phyloP scores from a whole-genome alignment of 2,329 filamentous ascomycete species.

The Blastomyces parvus region DNA sequence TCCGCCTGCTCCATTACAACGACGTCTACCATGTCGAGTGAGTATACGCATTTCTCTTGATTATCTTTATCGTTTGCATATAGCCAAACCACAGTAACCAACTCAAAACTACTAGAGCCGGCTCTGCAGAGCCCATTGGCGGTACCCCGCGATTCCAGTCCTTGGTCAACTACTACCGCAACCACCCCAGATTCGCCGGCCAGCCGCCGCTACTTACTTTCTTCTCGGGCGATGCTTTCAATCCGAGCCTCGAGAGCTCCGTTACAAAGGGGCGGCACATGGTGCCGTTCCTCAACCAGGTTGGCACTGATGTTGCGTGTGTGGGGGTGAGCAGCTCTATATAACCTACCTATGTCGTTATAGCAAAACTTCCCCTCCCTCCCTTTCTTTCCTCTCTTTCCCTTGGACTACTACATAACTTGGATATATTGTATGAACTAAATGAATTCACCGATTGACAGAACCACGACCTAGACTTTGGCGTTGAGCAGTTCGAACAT shows the following conservation, averaged over 20 bases:
- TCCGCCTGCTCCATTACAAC: slow-evolving; percentile 84
- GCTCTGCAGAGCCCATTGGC: slow-evolving; percentile 71
- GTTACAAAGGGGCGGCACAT: slow-evolving; percentile 88
- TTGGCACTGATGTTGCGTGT: slow-evolving; percentile 71
- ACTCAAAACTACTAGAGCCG: slow-evolving; percentile 35
- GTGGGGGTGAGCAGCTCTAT: slow-evolving; percentile 54
- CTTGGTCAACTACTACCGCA: slow-evolving; percentile 64
- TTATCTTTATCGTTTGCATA: not conserved
- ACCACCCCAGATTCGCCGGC: slow-evolving; percentile 49
- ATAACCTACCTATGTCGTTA: too few species aligned
- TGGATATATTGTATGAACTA: not conserved
- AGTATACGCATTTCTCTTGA: slow-evolving; percentile 13
- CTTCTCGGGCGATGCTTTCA: slow-evolving; percentile 89
- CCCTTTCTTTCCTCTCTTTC: too few species aligned
- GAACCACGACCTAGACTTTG: slow-evolving; percentile 92
- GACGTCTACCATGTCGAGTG: slow-evolving; percentile 85
- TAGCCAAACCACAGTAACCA: not conserved
- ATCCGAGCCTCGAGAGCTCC: slow-evolving; percentile 78
- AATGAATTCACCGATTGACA: slow-evolving; percentile 26
- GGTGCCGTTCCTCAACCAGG: slow-evolving; percentile 71
- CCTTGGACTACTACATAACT: not conserved
- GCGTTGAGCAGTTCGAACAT: slow-evolving; percentile 67
- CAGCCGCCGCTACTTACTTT: slow-evolving; percentile 63
- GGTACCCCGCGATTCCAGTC: slow-evolving; percentile 74
- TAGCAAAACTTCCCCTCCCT: too few species aligned